phyloP scores from a whole-genome alignment of 192 early-diverging fungal genomes.

The Piromyces finnis region DNA sequence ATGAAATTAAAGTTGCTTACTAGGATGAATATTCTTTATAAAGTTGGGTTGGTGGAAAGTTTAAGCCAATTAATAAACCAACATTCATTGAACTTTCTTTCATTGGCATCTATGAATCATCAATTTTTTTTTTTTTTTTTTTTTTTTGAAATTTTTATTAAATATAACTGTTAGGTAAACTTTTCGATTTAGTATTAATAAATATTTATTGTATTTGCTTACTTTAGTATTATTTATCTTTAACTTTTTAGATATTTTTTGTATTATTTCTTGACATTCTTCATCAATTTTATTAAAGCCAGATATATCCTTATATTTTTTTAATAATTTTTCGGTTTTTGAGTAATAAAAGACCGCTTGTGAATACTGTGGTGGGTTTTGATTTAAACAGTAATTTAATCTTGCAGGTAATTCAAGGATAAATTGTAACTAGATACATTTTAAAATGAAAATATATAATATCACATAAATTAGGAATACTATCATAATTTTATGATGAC shows the following conservation, averaged over 20 bases:
- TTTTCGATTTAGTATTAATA: too few relatives aligned
- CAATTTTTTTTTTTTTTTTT: too few relatives aligned
- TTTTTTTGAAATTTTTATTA: too few relatives aligned
- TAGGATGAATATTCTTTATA: background rate
- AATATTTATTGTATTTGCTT: too few relatives aligned
- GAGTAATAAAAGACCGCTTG: background rate
- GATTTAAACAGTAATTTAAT: background rate
- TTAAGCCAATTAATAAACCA: background rate
- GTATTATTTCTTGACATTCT: background rate
- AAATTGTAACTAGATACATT: background rate
- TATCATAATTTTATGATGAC: too few relatives aligned
- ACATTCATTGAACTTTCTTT: background rate
- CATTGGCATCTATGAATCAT: background rate
- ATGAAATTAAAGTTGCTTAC: background rate
- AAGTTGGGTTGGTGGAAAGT: background rate
- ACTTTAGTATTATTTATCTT: background rate
- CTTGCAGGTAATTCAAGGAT: background rate
- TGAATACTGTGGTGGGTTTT: background rate
- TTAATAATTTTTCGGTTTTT: background rate
- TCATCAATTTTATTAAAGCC: background rate
- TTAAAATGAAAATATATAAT: background rate
- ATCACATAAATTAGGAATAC: too few relatives aligned
- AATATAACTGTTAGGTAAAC: too few relatives aligned
- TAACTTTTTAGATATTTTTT: background rate
- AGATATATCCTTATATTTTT: background rate